Conservation (phyloP, 495 filamentous ascomycete species). For the Evansstolkia leycettana region DNA sequence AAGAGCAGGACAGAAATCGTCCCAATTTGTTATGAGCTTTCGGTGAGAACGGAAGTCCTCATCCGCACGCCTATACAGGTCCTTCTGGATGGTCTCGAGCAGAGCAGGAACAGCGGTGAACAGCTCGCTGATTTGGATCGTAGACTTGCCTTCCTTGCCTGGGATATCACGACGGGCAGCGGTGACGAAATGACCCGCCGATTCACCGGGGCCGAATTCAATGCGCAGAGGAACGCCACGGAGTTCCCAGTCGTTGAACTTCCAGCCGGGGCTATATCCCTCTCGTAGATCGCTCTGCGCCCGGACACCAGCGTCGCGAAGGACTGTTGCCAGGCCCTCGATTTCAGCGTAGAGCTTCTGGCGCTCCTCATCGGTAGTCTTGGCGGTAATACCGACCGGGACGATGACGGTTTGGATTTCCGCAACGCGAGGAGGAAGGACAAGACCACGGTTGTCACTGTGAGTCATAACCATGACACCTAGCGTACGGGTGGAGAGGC, state of each 20-base stretch:
- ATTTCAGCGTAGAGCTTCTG: conserved; percentile 58
- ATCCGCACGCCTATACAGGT: conserved; percentile 77
- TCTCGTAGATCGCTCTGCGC: conserved; percentile 67
- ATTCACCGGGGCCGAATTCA: conserved; percentile 91
- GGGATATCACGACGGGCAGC: conserved; percentile 74
- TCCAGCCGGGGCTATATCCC: conserved; percentile 84
- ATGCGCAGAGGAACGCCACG: conserved; percentile 87
- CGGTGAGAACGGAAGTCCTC: conserved; percentile 64
- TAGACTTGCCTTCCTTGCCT: conserved; percentile 55
- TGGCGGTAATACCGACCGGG: conserved; percentile 87
- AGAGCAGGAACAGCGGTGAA: conserved; percentile 58
- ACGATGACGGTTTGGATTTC: conserved; percentile 76
- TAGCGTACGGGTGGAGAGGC: conserved; percentile 86
- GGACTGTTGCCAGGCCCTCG: conserved; percentile 47
- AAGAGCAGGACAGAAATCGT: conserved; percentile 74
- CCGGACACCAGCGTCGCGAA: conserved; percentile 57
- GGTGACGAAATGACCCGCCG: conserved; percentile 68
- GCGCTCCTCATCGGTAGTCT: conserved; percentile 65
- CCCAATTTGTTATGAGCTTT: conserved; percentile 71
- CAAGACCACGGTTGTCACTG: conserved; percentile 84
- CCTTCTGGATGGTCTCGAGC: conserved; percentile 76
- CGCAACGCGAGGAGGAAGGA: conserved; percentile 84
- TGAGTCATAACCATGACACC: conserved; percentile 98
- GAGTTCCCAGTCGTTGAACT: conserved; percentile 97
- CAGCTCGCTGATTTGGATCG: conserved; percentile 61